Conservation (phyloP, 768 basidiomycete species). For the Naganishia vaughanmartiniae region DNA sequence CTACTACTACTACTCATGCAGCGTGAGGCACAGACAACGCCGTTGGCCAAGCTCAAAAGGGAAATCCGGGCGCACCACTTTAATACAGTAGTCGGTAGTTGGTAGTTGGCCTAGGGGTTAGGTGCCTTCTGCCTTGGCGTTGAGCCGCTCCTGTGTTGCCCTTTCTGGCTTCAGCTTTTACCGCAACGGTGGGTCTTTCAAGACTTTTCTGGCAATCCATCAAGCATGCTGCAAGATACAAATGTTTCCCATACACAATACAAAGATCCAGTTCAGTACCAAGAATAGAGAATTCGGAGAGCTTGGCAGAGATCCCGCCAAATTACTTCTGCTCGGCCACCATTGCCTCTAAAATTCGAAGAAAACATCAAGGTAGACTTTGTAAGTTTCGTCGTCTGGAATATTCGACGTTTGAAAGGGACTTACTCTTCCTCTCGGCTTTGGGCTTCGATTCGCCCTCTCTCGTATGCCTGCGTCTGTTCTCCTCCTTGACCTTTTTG, state of each 20-base stretch:
- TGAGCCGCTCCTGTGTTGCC: no score
- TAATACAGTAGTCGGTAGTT: no score
- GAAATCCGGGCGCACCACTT: no score
- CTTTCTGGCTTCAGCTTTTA: no score
- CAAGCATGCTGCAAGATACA: neutral
- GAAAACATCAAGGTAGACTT: neutral
- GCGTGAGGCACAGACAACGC: no score
- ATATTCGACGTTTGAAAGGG: neutral
- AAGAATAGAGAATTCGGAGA: neutral
- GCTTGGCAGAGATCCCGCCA: neutral
- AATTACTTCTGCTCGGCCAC: constrained; percentile 63
- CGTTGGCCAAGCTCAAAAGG: no score
- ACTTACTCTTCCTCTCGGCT: constrained; percentile 74
- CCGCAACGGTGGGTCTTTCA: no score
- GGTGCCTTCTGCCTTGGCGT: no score
- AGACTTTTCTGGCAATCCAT: neutral
- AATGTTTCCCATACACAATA: neutral
- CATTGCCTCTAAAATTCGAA: constrained; percentile 59
- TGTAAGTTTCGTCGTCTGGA: constrained; percentile 25
- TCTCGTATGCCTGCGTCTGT: constrained; percentile 82
- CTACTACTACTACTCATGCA: no score
- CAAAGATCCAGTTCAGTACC: neutral
- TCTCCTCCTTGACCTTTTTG: constrained; percentile 84
- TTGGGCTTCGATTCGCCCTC: constrained; percentile 82
- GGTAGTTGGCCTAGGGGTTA: no score